Evolutionary conservation across 805 yeast genomes (phyloP).

Genomic region (Pichia heedii): DNA sequence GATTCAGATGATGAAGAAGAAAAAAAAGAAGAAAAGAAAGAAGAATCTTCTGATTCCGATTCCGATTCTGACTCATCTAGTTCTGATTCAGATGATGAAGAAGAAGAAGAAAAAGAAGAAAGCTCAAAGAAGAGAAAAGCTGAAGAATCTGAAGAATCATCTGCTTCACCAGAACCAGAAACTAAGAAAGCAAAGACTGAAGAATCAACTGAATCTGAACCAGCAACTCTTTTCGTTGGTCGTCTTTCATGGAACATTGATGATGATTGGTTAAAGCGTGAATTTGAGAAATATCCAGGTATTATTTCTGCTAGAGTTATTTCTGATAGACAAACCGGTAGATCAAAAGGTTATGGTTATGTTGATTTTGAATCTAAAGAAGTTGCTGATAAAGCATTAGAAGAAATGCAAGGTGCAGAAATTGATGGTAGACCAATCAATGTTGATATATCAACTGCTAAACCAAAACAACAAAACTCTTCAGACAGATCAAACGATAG

Average conservation of each 20-base stretch:
- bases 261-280: slow-evolving; percentile 85
- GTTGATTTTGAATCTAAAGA: slow-evolving; percentile 80
- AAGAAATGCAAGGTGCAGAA: slow-evolving; percentile 83
- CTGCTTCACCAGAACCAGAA: slow-evolving; percentile 28
- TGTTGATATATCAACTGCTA: slow-evolving; percentile 83
- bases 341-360: slow-evolving; percentile 95
- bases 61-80: slow-evolving; percentile 22
- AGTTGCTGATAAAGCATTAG: slow-evolving; percentile 78
- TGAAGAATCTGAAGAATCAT: slow-evolving; percentile 25
- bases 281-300: slow-evolving; percentile 77
- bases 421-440: slow-evolving; percentile 96
- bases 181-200: slow-evolving; percentile 41
- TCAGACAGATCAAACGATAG: slow-evolving; percentile 55
- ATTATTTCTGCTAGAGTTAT: slow-evolving; percentile 86
- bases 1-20: slow-evolving; percentile 23
- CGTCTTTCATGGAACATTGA: slow-evolving; percentile 96
- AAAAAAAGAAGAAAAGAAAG: slow-evolving; percentile 20
- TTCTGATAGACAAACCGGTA: slow-evolving; percentile 73
- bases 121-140: slow-evolving; percentile 34
- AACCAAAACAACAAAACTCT: slow-evolving; percentile 60
- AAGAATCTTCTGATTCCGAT: no score
- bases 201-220: slow-evolving; percentile 53
- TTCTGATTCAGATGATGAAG: slow-evolving; percentile 8
- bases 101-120: slow-evolving; percentile 7
- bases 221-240: slow-evolving; percentile 91